Evolutionary conservation across 2,329 filamentous ascomycete genomes (phyloP).

Genomic region (Trichoderma oligosporum): DNA sequence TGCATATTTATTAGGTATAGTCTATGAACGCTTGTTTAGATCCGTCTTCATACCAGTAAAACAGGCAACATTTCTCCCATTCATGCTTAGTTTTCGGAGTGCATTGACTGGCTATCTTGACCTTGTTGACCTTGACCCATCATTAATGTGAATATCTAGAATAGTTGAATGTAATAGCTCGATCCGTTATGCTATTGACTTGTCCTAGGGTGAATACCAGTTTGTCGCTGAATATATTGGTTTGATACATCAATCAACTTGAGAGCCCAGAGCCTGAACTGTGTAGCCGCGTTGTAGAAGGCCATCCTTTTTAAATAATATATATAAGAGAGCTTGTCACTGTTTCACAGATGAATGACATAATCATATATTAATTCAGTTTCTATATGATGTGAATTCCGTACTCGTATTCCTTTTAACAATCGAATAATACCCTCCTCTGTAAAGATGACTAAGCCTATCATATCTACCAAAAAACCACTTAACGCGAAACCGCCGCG

Average conservation of each 20-base stretch:
- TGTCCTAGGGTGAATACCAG: background rate
- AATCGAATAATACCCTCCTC: too few relatives aligned
- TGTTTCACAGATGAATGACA: too few relatives aligned
- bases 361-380: too few relatives aligned
- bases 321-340: too few relatives aligned
- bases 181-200: background rate
- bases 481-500: conserved; percentile 34
- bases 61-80: too few relatives aligned
- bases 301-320: too few relatives aligned
- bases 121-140: background rate
- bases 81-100: background rate
- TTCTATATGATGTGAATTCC: too few relatives aligned
- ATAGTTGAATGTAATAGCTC: background rate
- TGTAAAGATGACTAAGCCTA: conserved; percentile 3
- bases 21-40: too few relatives aligned
- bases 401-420: too few relatives aligned
- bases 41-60: too few relatives aligned
- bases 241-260: background rate
- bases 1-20: too few relatives aligned
- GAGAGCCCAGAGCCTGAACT: background rate
- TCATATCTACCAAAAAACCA: background rate
- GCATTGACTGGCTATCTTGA: background rate
- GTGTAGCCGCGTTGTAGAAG: background rate
- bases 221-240: background rate
- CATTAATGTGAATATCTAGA: background rate